Evolutionary conservation across 805 yeast species (phyloP), one percentile per base, ranked within the genome.

Genomic region (Wickerhamomyces pijperi): DNA sequence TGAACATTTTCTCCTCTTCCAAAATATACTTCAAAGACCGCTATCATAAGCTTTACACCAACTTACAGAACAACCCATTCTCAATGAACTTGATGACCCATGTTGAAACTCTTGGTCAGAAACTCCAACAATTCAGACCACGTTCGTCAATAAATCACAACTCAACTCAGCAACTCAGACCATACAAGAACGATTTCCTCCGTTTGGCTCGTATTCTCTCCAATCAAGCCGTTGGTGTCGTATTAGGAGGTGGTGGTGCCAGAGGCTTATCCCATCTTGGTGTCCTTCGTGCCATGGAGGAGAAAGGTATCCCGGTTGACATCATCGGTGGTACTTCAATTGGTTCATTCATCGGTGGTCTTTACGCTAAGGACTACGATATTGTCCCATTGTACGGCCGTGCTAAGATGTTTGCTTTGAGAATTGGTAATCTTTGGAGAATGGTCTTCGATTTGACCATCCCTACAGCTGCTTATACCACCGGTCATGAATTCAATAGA

Each of bases 221-320:
- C 0, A 95, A 95, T 7, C 86, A 87, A 55, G 95, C 96, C 0
- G 83, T 92, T 32, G 98, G 97, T 0, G 64, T 92, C 16, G 97
- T 90, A 5, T 65, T 90, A 3, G 98, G 98, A 6, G 98, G 98
- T 13, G 98, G 98, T 32, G 98, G 98, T 34, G 95, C 97, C 0
- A 68, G 97, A 48, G 98, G 98, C 2, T 68, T 90, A 13, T 74
- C 95, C 13, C 98, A 90, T 56, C 68, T 90, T 32, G 98, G 98
- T 3, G 80, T 92, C 3, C 73, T 90, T n/a, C 75, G 77, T 37
- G 95, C 97, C 0, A 61, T 90, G 9, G 97, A 90, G 56, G 94
- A 84, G 46, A 76, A 78, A 40, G 97, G 97, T 0, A 82, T 90
- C 13, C 98, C 98, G 0, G 78, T 92, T 29, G 98, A 90, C 60